Evolutionary conservation across 164 flowering plant species (phyloP).

Genomic region (Aristolochia fimbriata): DNA sequence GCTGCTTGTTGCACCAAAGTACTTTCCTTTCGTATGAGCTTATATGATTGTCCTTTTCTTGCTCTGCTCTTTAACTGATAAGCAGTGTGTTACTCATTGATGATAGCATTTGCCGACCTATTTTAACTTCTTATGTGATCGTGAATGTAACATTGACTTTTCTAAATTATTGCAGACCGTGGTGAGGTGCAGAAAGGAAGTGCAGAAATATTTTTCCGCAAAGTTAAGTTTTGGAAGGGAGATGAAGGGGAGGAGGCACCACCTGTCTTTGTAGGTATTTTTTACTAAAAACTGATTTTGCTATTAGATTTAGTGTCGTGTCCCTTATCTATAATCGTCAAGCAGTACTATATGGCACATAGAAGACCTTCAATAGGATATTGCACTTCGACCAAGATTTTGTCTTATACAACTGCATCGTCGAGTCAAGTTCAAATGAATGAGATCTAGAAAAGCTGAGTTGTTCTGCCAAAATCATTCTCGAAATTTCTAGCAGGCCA

Average conservation of each 20-base stretch:
- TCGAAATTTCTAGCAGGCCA: no score
- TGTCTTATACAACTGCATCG: no score
- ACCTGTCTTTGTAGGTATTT: slow-evolving; percentile 95
- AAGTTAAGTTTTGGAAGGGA: slow-evolving; percentile 93
- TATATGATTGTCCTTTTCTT: background rate
- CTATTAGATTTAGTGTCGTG: background rate
- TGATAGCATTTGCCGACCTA: no score
- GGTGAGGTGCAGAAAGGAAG: slow-evolving; percentile 84
- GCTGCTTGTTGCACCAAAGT: background rate
- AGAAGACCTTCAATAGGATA: no score
- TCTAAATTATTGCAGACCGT: slow-evolving; percentile 46
- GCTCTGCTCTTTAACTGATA: no score
- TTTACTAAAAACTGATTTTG: slow-evolving; percentile 12
- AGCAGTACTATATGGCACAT: no score
- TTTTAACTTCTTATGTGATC: background rate
- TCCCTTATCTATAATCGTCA: no score
- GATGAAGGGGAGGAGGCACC: slow-evolving; percentile 89
- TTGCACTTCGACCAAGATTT: no score
- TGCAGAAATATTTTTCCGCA: slow-evolving; percentile 84
- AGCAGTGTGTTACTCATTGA: no score
- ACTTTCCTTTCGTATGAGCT: background rate
- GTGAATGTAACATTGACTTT: background rate
- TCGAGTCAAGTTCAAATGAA: no score
- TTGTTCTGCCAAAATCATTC: no score
- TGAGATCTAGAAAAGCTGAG: no score